phyloP scores from a whole-genome alignment of 192 early-diverging fungal species.

The Mortierella alpina region DNA sequence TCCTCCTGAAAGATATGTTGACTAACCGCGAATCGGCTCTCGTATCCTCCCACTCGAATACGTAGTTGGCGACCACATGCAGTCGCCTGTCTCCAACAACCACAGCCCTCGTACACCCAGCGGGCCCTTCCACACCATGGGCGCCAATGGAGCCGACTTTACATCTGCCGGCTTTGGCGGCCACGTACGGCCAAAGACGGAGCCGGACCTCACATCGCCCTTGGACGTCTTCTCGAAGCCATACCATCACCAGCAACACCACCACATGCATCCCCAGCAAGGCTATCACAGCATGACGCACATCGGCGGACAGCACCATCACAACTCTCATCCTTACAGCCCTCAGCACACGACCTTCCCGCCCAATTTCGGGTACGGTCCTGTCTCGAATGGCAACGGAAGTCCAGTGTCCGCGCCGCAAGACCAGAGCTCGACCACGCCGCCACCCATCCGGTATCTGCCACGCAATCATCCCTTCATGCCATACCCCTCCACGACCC shows the following conservation, averaged over 20 bases:
- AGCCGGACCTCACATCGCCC: slow-evolving; percentile 37
- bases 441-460: slow-evolving; percentile 42
- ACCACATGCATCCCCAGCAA: slow-evolving; percentile 38
- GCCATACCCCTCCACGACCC: slow-evolving; percentile 35
- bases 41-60: no score
- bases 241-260: slow-evolving; percentile 32
- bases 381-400: slow-evolving; percentile 36
- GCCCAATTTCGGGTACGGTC: slow-evolving; percentile 31
- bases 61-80: slow-evolving; percentile 42
- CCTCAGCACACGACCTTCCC: slow-evolving; percentile 39
- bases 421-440: slow-evolving; percentile 48
- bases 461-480: slow-evolving; percentile 30
- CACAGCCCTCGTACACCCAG: slow-evolving; percentile 52
- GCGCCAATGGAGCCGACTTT: slow-evolving; percentile 50
- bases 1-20: no score
- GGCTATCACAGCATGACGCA: slow-evolving; percentile 39
- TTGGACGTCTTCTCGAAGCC: slow-evolving; percentile 45
- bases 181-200: slow-evolving; percentile 45
- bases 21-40: no score
- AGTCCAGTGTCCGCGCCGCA: slow-evolving; percentile 6
- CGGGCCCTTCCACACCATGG: slow-evolving; percentile 54
- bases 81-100: slow-evolving; percentile 51
- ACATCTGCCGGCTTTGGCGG: slow-evolving; percentile 36
- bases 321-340: slow-evolving; percentile 35
- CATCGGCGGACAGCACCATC: slow-evolving; percentile 25